A percentile compares a stretch with the other conserved stretches of the same genome.
These are phyloP conservation scores for Sporobolomyces pararoseus DNA, from an alignment of 768 basidiomycete genomes.

Conservation along the genomic window DNA sequence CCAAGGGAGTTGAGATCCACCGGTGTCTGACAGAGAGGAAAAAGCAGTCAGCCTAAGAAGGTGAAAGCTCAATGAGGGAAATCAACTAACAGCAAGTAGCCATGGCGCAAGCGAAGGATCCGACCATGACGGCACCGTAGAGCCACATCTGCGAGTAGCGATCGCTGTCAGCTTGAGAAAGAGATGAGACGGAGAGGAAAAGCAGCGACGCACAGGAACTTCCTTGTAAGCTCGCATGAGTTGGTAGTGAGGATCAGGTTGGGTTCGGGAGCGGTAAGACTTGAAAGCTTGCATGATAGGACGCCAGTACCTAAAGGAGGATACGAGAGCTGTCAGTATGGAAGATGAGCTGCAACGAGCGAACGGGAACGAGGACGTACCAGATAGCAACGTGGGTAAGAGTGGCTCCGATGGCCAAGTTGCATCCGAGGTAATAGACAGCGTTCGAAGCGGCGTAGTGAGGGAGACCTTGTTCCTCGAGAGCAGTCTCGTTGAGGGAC, in stretches of 20 bases:
- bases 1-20: slow-evolving; percentile 42
- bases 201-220: slow-evolving; percentile 31
- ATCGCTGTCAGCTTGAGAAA: slow-evolving; percentile 21
- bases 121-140: slow-evolving; percentile 42
- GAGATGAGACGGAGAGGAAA: neutral
- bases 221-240: slow-evolving; percentile 30
- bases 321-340: slow-evolving; percentile 15
- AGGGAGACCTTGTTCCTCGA: slow-evolving; percentile 27
- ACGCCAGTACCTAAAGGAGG: slow-evolving; percentile 28
- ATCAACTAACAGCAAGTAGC: slow-evolving; percentile 26
- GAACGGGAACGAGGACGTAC: neutral
- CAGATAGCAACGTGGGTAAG: slow-evolving; percentile 42
- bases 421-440: slow-evolving; percentile 39
- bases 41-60: neutral
- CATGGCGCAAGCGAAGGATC: slow-evolving; percentile 42
- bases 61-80: neutral
- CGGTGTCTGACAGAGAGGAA: slow-evolving; percentile 20
- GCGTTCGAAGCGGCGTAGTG: slow-evolving; percentile 36
- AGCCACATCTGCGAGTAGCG: slow-evolving; percentile 41
- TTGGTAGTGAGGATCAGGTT: slow-evolving; percentile 29
- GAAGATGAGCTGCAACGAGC: neutral
- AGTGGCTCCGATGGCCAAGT: slow-evolving; percentile 46
- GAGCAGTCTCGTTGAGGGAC: slow-evolving; percentile 44
- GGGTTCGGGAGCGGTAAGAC: slow-evolving; percentile 29
- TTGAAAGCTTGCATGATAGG: slow-evolving; percentile 35